These are phyloP conservation scores for Taphrina flavorubra DNA, from an alignment of 1,139 yeast species.

Conservation along the genomic window DNA sequence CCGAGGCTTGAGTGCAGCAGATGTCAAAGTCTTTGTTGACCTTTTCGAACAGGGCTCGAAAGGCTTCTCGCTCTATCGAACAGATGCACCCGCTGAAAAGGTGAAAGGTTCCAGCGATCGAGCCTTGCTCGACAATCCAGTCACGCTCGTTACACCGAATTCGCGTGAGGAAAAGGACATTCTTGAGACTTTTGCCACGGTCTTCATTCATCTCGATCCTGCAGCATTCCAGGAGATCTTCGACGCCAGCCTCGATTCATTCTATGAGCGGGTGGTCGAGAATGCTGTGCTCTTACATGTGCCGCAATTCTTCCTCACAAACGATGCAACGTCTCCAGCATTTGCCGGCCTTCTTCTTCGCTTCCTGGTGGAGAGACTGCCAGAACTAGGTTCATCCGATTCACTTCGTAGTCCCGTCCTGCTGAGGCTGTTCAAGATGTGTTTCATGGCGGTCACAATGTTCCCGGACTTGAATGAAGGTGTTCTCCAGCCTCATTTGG, in stretches of 20 bases:
- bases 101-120: slow-evolving; percentile 50
- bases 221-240: slow-evolving; percentile 94
- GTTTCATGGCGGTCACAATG: slow-evolving; percentile 93
- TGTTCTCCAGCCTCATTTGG: slow-evolving; percentile 84
- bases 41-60: slow-evolving; percentile 83
- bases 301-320: slow-evolving; percentile 92
- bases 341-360: slow-evolving; percentile 85
- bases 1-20: slow-evolving; percentile 79
- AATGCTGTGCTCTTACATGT: slow-evolving; percentile 88
- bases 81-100: slow-evolving; percentile 53
- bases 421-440: slow-evolving; percentile 82
- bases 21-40: slow-evolving; percentile 73
- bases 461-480: slow-evolving; percentile 87
- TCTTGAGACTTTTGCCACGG: slow-evolving; percentile 94
- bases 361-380: slow-evolving; percentile 73
- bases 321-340: slow-evolving; percentile 90
- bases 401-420: slow-evolving; percentile 79
- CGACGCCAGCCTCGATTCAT: slow-evolving; percentile 74
- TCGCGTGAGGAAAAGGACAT: slow-evolving; percentile 93
- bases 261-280: slow-evolving; percentile 78
- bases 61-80: slow-evolving; percentile 76
- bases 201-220: slow-evolving; percentile 91
- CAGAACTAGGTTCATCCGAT: slow-evolving; percentile 73
- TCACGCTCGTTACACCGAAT: slow-evolving; percentile 52
- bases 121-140: slow-evolving; percentile 52